A percentile compares a stretch with the other conserved stretches of the same genome.
Conservation (phyloP, 2,329 filamentous ascomycete species). For the Chrysoporthe cubensis region DNA sequence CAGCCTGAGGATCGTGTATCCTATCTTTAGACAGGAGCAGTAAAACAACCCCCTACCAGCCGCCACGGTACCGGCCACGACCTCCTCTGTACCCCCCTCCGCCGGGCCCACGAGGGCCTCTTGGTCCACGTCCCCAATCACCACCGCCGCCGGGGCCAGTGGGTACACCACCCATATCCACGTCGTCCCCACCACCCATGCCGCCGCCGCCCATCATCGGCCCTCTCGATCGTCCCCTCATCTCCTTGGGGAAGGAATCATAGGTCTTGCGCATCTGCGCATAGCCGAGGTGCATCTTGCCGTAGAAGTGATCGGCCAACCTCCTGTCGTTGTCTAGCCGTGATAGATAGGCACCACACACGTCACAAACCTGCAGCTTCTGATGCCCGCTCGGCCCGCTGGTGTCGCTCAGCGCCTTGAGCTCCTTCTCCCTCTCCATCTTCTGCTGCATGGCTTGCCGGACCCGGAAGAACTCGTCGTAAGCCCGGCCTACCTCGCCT, state of each 20-base stretch:
- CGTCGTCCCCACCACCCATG: slow-evolving; percentile 41
- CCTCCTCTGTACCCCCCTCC: slow-evolving; percentile 47
- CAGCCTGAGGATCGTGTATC: background rate
- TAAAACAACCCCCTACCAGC: slow-evolving; percentile 45
- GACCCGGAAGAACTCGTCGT: slow-evolving; percentile 87
- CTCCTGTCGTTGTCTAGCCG: slow-evolving; percentile 92
- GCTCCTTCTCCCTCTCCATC: slow-evolving; percentile 79
- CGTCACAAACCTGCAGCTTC: slow-evolving; percentile 97
- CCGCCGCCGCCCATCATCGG: slow-evolving; percentile 55
- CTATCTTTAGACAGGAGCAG: no score
- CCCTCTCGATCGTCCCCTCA: slow-evolving; percentile 72
- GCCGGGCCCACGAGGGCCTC: slow-evolving; percentile 56
- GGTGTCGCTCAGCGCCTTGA: slow-evolving; percentile 90
- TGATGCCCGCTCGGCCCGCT: slow-evolving; percentile 93
- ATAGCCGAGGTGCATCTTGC: slow-evolving; percentile 98
- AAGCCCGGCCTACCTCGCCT: slow-evolving; percentile 77
- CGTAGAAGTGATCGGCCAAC: slow-evolving; percentile 96
- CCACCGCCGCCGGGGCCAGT: slow-evolving; percentile 48
- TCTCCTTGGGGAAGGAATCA: slow-evolving; percentile 83
- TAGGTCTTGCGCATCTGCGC: slow-evolving; percentile 97
- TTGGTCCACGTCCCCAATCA: slow-evolving; percentile 48
- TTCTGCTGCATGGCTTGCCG: slow-evolving; percentile 80
- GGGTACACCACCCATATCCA: slow-evolving; percentile 49
- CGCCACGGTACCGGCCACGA: slow-evolving; percentile 50
- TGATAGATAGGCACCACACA: slow-evolving; percentile 93